phyloP scores from a whole-genome alignment of 2,329 filamentous ascomycete species.

The Alternaria conjuncta region DNA sequence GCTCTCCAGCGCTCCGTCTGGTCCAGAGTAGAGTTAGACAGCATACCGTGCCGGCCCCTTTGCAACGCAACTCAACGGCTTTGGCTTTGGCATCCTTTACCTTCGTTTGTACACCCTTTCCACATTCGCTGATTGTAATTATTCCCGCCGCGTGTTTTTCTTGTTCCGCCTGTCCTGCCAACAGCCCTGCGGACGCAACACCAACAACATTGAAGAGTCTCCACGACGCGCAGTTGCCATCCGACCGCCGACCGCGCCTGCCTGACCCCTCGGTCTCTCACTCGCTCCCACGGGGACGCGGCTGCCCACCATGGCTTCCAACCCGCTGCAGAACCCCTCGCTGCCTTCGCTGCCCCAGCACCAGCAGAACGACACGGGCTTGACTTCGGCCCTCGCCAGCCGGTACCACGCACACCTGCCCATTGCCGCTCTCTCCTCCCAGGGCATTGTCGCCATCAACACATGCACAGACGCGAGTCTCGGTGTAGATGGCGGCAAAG shows the following conservation, averaged over 20 bases:
- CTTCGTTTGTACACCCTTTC: conserved; percentile 37
- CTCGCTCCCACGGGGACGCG: conserved; percentile 49
- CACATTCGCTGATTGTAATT: conserved; percentile 43
- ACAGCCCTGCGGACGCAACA: conserved; percentile 10
- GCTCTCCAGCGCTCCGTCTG: conserved; percentile 1
- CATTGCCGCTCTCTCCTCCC: conserved; percentile 86
- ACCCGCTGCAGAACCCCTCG: conserved; percentile 70
- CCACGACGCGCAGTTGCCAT: conserved; percentile 11
- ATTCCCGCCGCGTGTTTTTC: conserved; percentile 19
- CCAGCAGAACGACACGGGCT: conserved; percentile 76
- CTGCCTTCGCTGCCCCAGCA: conserved; percentile 87
- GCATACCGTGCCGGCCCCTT: conserved; percentile 28
- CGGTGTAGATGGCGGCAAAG: conserved; percentile 87
- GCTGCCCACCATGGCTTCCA: conserved; percentile 65
- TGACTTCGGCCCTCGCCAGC: conserved; percentile 82
- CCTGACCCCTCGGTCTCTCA: conserved; percentile 35
- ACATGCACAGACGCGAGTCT: conserved; percentile 90
- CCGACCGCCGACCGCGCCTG: conserved; percentile 11
- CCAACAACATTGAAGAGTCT: conserved; percentile 11
- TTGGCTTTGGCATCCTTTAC: conserved; percentile 24
- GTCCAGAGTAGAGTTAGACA: conserved; percentile 10
- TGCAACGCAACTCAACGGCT: conserved; percentile 26
- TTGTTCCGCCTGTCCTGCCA: conserved; percentile 34
- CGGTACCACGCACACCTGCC: conserved; percentile 92
- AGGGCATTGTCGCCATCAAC: conserved; percentile 90